Percentiles rank a stretch among this genome's conserved stretches.
Conservation (phyloP, 202 grass and related monocot genomes). For the Brachypodium distachyon region DNA sequence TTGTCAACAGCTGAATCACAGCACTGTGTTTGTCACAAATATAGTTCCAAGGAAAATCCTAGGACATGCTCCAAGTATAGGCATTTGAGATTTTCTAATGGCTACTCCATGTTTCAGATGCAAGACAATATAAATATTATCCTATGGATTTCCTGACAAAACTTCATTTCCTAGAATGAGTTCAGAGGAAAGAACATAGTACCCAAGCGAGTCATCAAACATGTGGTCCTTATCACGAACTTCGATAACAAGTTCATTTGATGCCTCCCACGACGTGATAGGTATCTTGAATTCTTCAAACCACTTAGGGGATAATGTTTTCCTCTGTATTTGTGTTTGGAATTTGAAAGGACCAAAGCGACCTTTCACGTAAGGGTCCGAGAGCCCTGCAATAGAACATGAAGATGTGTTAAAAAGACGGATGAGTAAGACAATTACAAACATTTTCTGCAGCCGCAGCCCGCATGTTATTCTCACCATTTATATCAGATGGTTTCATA, state of each 20-base stretch:
- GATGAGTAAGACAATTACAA: background rate
- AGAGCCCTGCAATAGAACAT: conserved; percentile 46
- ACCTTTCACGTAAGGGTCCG: conserved; percentile 93
- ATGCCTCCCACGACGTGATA: conserved; percentile 73
- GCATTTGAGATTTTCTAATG: background rate
- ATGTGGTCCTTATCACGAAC: conserved; percentile 85
- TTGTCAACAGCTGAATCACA: background rate
- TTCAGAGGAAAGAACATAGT: conserved; percentile 17
- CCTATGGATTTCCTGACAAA: background rate
- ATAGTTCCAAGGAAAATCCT: background rate
- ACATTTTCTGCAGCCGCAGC: background rate
- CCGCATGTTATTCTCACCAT: conserved; percentile 45
- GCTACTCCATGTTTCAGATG: background rate
- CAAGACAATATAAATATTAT: background rate
- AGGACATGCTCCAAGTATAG: background rate
- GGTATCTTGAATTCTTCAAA: conserved; percentile 94
- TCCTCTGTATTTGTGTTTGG: conserved; percentile 73
- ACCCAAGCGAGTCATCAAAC: conserved; percentile 95
- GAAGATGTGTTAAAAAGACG: conserved; percentile 4
- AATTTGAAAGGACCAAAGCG: conserved; percentile 66
- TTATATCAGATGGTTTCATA: conserved; percentile 95
- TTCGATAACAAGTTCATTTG: conserved; percentile 68
- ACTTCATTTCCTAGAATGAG: conserved; percentile 5
- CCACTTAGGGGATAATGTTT: conserved; percentile 82
- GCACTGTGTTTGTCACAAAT: background rate